Evolutionary conservation across 2,329 filamentous ascomycete species (phyloP).

Genomic region (Phyllosticta citrichinensis): DNA sequence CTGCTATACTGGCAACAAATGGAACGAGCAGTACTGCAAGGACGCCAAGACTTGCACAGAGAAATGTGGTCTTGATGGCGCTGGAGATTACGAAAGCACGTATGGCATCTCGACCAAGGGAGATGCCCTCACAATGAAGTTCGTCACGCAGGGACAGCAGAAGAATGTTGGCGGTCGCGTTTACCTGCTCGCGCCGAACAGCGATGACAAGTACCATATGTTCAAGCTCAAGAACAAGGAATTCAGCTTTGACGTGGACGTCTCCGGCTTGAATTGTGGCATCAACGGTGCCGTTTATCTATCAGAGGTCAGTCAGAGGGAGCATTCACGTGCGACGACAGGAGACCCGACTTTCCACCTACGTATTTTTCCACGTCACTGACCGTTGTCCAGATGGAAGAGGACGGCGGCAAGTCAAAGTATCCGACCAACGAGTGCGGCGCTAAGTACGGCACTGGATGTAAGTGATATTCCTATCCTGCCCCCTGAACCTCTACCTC

Average conservation of each 20-base stretch:
- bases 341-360: too few relatives aligned
- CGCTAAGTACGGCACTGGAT: conserved; percentile 51
- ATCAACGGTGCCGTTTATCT: conserved; percentile 60
- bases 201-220: conserved; percentile 32
- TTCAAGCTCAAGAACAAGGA: conserved; percentile 33
- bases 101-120: conserved; percentile 44
- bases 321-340: neutral
- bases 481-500: neutral
- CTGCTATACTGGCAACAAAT: conserved; percentile 39
- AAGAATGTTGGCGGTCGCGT: conserved; percentile 33
- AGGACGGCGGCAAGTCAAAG: conserved; percentile 47
- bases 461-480: conserved; percentile 14
- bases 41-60: conserved; percentile 27
- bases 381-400: conserved; percentile 48
- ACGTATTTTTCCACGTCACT: neutral
- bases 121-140: conserved; percentile 44
- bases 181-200: conserved; percentile 32
- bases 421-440: conserved; percentile 41
- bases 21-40: conserved; percentile 32
- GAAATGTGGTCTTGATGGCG: conserved; percentile 34
- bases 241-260: conserved; percentile 33
- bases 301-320: conserved; percentile 18
- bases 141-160: conserved; percentile 44
- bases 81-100: conserved; percentile 31
- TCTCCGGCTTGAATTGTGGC: conserved; percentile 57